Percentiles rank a stretch among this genome's conserved stretches.
Conservation (phyloP, 345 rosid genomes). For the Trapa bicornis region DNA sequence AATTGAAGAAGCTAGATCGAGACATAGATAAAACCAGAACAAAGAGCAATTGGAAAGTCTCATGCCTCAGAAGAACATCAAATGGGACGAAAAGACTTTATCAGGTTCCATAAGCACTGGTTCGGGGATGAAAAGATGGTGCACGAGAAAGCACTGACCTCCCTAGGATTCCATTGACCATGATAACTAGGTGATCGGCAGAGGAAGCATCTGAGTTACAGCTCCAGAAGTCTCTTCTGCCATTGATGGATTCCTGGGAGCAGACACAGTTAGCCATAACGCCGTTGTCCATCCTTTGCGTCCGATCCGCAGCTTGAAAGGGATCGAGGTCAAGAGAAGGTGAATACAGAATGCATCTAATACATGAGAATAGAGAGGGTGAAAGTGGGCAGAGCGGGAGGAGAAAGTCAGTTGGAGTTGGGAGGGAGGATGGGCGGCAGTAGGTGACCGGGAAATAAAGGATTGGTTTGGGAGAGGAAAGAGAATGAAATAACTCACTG, state of each 20-base stretch:
- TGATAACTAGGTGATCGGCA: conserved; percentile 88
- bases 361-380: background rate
- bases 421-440: background rate
- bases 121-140: background rate
- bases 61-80: background rate
- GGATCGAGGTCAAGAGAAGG: background rate
- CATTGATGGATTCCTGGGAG: conserved; percentile 50
- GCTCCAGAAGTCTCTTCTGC: conserved; percentile 71
- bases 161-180: conserved; percentile 98
- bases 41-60: background rate
- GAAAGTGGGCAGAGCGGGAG: conserved; percentile 5
- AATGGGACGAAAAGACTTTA: background rate
- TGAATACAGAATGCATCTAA: background rate
- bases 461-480: no score
- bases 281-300: conserved; percentile 21
- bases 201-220: conserved; percentile 47
- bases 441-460: no score
- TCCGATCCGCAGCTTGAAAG: background rate
- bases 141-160: conserved; percentile 25
- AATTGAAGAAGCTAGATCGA: background rate
- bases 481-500: no score
- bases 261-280: conserved; percentile 33
- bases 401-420: background rate
- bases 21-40: no score
- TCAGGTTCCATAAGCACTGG: background rate